Conservation (phyloP, 202 grass and related monocot species). For the Zoysia matrella region DNA sequence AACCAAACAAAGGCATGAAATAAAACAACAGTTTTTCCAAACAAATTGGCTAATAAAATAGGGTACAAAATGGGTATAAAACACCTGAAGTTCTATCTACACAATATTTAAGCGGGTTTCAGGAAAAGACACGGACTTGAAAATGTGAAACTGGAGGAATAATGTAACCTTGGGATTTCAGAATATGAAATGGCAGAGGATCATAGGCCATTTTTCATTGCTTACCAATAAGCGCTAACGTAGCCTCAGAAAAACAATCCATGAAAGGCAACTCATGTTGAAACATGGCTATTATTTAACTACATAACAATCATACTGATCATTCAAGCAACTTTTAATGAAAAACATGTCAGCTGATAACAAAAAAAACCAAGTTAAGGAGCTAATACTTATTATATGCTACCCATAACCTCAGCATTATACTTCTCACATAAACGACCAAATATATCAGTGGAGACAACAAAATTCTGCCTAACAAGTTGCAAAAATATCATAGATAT, state of each 20-base stretch:
- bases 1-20: too few species aligned
- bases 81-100: too few species aligned
- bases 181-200: background rate
- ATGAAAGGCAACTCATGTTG: background rate
- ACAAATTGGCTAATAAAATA: too few species aligned
- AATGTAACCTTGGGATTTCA: background rate
- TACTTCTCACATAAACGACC: background rate
- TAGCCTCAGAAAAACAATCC: background rate
- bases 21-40: too few species aligned
- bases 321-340: conserved; percentile 10
- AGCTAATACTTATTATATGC: conserved; percentile 3
- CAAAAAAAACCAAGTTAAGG: conserved; percentile 14
- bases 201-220: background rate
- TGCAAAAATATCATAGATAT: conserved; percentile 10
- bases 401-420: background rate
- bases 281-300: background rate
- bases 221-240: conserved; percentile 7
- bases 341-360: conserved; percentile 15
- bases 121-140: background rate
- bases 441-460: background rate
- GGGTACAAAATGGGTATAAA: too few species aligned
- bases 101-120: background rate
- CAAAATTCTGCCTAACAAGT: background rate
- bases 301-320: background rate
- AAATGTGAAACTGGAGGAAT: background rate